Conservation (phyloP, 2,329 filamentous ascomycete genomes). For the Colletotrichum gloeosporioides region DNA sequence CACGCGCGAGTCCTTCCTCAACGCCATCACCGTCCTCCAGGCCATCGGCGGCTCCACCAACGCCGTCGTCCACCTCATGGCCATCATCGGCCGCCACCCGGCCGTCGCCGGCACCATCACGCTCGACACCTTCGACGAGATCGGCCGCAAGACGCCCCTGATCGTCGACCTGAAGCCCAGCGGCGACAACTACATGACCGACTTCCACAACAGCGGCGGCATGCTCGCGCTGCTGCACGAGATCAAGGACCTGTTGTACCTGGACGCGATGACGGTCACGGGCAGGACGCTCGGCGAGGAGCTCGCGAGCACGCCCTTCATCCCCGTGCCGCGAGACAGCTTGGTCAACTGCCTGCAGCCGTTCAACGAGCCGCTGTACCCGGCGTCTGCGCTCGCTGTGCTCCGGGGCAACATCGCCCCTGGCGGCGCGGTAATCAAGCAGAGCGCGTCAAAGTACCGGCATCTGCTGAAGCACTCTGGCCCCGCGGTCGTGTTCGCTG, state of each 20-base stretch:
- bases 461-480: slow-evolving; percentile 52
- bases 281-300: slow-evolving; percentile 85
- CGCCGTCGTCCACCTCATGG: slow-evolving; percentile 84
- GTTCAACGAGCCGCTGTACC: slow-evolving; percentile 69
- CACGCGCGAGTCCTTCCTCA: slow-evolving; percentile 79
- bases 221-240: slow-evolving; percentile 82
- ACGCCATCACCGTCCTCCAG: slow-evolving; percentile 86
- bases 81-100: slow-evolving; percentile 78
- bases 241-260: slow-evolving; percentile 77
- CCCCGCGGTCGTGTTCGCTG: slow-evolving; percentile 68
- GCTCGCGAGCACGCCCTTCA: slow-evolving; percentile 70
- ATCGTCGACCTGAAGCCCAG: slow-evolving; percentile 87
- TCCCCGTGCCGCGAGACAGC: slow-evolving; percentile 43
- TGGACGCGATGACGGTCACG: slow-evolving; percentile 80
- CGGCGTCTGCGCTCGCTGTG: slow-evolving; percentile 81
- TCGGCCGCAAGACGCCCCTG: slow-evolving; percentile 79
- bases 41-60: slow-evolving; percentile 87
- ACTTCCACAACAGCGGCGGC: slow-evolving; percentile 88
- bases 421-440: slow-evolving; percentile 85
- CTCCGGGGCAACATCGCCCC: slow-evolving; percentile 85
- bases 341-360: slow-evolving; percentile 64
- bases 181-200: slow-evolving; percentile 87
- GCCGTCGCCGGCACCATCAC: slow-evolving; percentile 68
- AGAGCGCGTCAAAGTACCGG: slow-evolving; percentile 83
- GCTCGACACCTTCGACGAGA: slow-evolving; percentile 78